phyloP scores from a whole-genome alignment of 2,329 filamentous ascomycete species.

The Trichoderma pleuroti region DNA sequence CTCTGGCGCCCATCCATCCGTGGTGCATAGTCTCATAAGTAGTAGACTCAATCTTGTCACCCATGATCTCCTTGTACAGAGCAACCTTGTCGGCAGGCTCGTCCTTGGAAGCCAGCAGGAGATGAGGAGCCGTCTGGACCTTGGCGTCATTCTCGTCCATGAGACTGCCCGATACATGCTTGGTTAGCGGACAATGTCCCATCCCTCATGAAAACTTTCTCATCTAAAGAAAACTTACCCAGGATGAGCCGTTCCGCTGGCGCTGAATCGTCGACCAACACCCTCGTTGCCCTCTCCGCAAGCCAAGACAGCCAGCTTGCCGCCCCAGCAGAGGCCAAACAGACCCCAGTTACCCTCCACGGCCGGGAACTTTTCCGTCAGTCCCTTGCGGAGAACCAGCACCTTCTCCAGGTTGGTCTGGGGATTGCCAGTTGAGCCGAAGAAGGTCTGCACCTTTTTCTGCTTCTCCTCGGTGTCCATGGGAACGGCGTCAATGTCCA shows the following conservation, averaged over 20 bases:
- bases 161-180: slow-evolving; percentile 21
- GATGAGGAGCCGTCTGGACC: slow-evolving; percentile 44
- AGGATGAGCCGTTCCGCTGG: slow-evolving; percentile 33
- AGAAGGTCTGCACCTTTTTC: slow-evolving; percentile 32
- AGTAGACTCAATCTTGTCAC: slow-evolving; percentile 40
- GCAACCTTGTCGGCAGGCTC: slow-evolving; percentile 44
- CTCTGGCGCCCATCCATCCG: slow-evolving; percentile 57
- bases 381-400: slow-evolving; percentile 30
- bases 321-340: slow-evolving; percentile 51
- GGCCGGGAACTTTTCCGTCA: slow-evolving; percentile 32
- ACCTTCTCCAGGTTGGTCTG: slow-evolving; percentile 30
- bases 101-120: slow-evolving; percentile 48
- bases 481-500: slow-evolving; percentile 36
- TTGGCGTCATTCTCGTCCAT: slow-evolving; percentile 42
- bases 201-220: background rate
- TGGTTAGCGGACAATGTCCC: background rate
- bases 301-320: slow-evolving; percentile 40
- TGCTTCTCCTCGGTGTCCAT: slow-evolving; percentile 44
- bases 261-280: slow-evolving; percentile 35
- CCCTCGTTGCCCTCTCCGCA: slow-evolving; percentile 37
- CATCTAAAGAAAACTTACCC: slow-evolving; percentile 23
- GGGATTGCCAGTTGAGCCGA: slow-evolving; percentile 31
- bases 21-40: slow-evolving; percentile 50
- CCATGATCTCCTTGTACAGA: slow-evolving; percentile 41
- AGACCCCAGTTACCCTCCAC: slow-evolving; percentile 41